These are phyloP conservation scores for Leucocoprinus birnbaumii DNA, from an alignment of 768 basidiomycete species.

Conservation along the genomic window DNA sequence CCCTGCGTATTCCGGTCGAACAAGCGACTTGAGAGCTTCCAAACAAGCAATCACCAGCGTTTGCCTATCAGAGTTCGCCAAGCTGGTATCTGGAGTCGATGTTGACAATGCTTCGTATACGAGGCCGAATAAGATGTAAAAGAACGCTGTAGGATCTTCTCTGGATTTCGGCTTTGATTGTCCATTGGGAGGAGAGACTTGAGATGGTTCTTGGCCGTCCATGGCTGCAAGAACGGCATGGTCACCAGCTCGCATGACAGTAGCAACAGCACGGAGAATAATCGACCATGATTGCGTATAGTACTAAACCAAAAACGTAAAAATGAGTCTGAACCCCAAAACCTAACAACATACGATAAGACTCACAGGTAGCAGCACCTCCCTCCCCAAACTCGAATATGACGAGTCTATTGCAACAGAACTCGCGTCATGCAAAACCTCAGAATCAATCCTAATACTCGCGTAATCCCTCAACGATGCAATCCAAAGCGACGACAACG, in stretches of 20 bases:
- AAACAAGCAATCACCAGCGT: constrained; percentile 59
- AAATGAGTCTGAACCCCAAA: too few relatives aligned
- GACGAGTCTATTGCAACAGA: constrained; percentile 76
- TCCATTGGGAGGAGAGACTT: constrained; percentile 20
- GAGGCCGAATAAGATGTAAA: constrained; percentile 90
- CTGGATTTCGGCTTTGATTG: constrained; percentile 30
- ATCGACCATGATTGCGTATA: constrained; percentile 80
- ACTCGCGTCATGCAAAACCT: constrained; percentile 74
- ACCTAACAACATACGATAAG: neutral
- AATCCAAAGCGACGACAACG: constrained; percentile 84
- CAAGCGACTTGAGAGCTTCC: constrained; percentile 76
- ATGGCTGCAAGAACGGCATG: constrained; percentile 73
- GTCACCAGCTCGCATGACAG: constrained; percentile 70
- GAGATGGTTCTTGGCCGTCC: constrained; percentile 60
- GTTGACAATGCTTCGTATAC: constrained; percentile 83
- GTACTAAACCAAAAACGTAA: constrained; percentile 65
- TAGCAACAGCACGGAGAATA: constrained; percentile 83
- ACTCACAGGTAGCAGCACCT: constrained; percentile 87
- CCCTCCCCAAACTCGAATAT: constrained; percentile 85
- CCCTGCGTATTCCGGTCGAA: constrained; percentile 78
- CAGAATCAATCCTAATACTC: constrained; percentile 84
- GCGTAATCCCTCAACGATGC: constrained; percentile 90
- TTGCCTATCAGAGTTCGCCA: constrained; percentile 36
- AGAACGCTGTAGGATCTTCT: constrained; percentile 71
- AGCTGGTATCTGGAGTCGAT: constrained; percentile 58